phyloP scores from a whole-genome alignment of 192 early-diverging fungal genomes.

The Linnemannia hyalina region DNA sequence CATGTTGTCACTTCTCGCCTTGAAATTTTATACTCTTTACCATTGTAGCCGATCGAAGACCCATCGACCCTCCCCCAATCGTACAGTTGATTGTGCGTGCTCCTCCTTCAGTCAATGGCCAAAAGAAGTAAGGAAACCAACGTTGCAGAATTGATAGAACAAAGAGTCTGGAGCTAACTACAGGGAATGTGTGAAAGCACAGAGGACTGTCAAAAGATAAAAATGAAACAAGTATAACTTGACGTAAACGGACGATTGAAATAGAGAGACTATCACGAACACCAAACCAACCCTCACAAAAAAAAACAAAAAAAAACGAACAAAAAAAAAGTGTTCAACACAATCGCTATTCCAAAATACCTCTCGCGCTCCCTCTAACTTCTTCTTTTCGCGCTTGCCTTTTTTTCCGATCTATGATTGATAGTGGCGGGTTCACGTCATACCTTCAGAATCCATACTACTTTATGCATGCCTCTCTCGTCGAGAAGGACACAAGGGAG shows the following conservation, averaged over 20 bases:
- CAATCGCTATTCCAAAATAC: not conserved
- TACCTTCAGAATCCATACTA: slow-evolving; percentile 91
- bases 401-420: not conserved
- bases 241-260: not conserved
- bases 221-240: not conserved
- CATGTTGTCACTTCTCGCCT: not conserved
- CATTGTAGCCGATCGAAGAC: slow-evolving; percentile 75
- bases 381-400: not conserved
- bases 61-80: slow-evolving; percentile 87
- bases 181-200: not conserved
- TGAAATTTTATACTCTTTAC: not conserved
- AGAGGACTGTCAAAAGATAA: not conserved
- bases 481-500: slow-evolving; percentile 84
- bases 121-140: slow-evolving; percentile 25
- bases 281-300: not conserved
- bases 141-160: not conserved
- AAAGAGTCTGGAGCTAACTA: not conserved
- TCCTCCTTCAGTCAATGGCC: slow-evolving; percentile 17
- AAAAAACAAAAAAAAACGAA: too few species aligned
- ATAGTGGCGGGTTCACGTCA: slow-evolving; percentile 43
- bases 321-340: not conserved
- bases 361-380: not conserved
- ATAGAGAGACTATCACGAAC: not conserved
- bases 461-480: slow-evolving; percentile 96
- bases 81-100: slow-evolving; percentile 63